phyloP scores from a whole-genome alignment of 768 basidiomycete species.

The Calocera cornea region DNA sequence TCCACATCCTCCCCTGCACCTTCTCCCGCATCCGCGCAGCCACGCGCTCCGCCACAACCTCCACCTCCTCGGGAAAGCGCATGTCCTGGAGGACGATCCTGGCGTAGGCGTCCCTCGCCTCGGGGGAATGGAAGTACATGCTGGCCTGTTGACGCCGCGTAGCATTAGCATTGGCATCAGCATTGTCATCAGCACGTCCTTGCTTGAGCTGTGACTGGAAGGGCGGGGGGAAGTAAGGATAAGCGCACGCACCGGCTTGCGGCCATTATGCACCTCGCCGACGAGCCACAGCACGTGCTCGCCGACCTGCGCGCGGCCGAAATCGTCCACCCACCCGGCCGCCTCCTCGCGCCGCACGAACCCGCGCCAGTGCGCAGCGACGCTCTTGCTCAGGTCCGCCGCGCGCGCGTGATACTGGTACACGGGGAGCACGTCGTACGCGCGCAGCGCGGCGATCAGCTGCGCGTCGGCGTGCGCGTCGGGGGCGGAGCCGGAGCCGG shows the following conservation, averaged over 20 bases:
- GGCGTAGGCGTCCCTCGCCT: neutral
- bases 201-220: too few relatives aligned
- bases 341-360: neutral
- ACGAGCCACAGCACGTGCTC: neutral
- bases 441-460: neutral
- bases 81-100: conserved; percentile 8
- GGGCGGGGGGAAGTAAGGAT: too few relatives aligned
- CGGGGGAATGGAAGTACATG: neutral
- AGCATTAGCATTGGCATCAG: neutral
- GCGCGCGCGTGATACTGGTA: neutral
- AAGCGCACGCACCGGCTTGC: neutral
- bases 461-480: neutral
- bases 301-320: neutral
- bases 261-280: neutral
- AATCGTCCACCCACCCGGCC: neutral
- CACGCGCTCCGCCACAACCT: conserved; percentile 3
- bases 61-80: neutral
- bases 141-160: neutral
- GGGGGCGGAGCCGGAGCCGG: neutral
- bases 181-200: neutral
- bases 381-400: neutral
- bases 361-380: neutral
- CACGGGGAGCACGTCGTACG: neutral
- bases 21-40: conserved; percentile 5
- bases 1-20: conserved; percentile 27